Evolutionary conservation across 805 yeast genomes (phyloP).

Genomic region (Candida nanaspora): DNA sequence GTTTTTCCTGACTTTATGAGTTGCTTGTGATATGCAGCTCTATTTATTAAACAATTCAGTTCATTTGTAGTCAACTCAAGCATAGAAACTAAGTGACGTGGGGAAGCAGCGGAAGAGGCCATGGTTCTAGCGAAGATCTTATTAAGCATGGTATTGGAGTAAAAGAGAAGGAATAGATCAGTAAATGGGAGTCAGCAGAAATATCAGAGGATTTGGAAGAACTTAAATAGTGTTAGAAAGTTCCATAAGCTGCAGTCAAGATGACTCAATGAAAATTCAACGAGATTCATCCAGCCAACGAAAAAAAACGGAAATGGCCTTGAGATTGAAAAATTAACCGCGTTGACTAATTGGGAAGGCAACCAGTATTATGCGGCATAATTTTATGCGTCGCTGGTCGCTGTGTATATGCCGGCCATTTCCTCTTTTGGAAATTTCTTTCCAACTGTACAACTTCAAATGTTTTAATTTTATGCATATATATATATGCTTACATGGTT

Average conservation of each 20-base stretch:
- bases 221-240: too few species aligned
- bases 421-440: too few species aligned
- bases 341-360: background rate
- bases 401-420: too few species aligned
- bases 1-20: slow-evolving; percentile 50
- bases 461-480: too few species aligned
- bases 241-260: too few species aligned
- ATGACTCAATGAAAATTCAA: background rate
- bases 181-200: background rate
- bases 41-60: slow-evolving; percentile 58
- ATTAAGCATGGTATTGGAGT: background rate
- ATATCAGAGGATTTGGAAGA: too few species aligned
- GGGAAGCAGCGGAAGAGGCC: slow-evolving; percentile 6
- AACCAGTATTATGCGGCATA: too few species aligned
- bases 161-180: background rate
- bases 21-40: slow-evolving; percentile 64
- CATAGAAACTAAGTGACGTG: slow-evolving; percentile 77
- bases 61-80: slow-evolving; percentile 71
- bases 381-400: too few species aligned
- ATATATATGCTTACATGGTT: too few species aligned
- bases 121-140: background rate
- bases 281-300: too few species aligned
- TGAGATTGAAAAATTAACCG: background rate
- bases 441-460: too few species aligned
- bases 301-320: too few species aligned